Evolutionary conservation across 371 early-diverging fungal genomes (phyloP).

Genomic region (Apophysomyces ossiformis): DNA sequence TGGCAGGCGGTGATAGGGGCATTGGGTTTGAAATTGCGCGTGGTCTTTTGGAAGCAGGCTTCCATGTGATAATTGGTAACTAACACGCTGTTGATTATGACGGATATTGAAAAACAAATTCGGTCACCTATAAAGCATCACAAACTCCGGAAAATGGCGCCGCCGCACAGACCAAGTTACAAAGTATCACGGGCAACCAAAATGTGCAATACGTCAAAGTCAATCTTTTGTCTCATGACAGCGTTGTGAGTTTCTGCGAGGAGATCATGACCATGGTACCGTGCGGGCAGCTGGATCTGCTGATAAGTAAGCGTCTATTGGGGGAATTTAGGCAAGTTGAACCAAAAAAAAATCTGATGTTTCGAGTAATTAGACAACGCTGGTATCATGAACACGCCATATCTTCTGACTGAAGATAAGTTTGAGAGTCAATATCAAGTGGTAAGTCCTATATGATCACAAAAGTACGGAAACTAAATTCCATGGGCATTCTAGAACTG

Average conservation of each 20-base stretch:
- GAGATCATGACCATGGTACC: not conserved
- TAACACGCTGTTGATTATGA: not conserved
- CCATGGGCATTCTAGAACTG: constrained; percentile 30
- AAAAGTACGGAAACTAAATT: not conserved
- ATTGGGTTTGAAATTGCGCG: constrained; percentile 45
- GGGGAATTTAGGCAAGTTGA: not conserved
- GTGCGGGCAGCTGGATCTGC: not conserved
- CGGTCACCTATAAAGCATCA: not conserved
- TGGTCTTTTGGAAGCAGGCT: constrained; percentile 37
- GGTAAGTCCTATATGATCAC: constrained; percentile 23
- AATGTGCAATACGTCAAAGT: not conserved
- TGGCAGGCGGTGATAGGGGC: constrained; percentile 48
- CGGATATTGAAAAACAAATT: not conserved
- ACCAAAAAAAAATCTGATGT: not conserved
- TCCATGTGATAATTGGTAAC: constrained; percentile 46
- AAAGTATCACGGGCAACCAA: not conserved
- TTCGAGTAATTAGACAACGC: constrained; percentile 55
- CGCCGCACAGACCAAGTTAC: constrained; percentile 10
- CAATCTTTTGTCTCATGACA: constrained; percentile 3
- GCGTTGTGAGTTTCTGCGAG: not conserved
- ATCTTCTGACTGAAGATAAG: constrained; percentile 62
- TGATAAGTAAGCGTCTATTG: not conserved
- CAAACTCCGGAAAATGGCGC: constrained; percentile 1
- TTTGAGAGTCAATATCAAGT: constrained; percentile 72
- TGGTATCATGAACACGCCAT: constrained; percentile 79